A percentile compares a stretch with the other conserved stretches of the same genome.
Evolutionary conservation across 1,284 basidiomycete genomes (phyloP).

Genomic region (Pseudozyma hubeiensis): DNA sequence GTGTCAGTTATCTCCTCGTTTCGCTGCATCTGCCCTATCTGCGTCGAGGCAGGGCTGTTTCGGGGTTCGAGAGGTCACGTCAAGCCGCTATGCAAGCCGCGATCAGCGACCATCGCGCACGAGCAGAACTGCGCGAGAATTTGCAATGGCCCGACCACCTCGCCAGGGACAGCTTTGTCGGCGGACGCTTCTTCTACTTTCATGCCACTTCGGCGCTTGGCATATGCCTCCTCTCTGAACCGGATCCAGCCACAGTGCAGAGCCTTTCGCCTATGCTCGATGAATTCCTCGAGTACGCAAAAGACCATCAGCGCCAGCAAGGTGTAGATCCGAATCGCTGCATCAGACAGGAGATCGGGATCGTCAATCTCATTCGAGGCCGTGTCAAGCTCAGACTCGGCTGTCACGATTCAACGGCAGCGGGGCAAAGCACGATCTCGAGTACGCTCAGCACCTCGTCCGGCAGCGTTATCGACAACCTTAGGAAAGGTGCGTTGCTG

Average conservation of each 20-base stretch:
- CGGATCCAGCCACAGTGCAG: neutral
- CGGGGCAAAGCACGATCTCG: too few relatives aligned
- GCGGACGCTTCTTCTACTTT: conserved; percentile 32
- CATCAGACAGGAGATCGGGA: conserved; percentile 30
- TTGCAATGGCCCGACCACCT: conserved; percentile 21
- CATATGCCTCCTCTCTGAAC: conserved; percentile 24
- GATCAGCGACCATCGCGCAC: conserved; percentile 7
- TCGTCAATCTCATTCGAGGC: conserved; percentile 24
- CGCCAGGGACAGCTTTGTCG: conserved; percentile 22
- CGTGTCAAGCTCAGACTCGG: conserved; percentile 21
- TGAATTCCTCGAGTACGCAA: conserved; percentile 16
- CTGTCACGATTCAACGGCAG: neutral
- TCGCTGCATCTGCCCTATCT: conserved; percentile 23
- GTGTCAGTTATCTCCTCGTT: conserved; percentile 16
- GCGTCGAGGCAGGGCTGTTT: conserved; percentile 17
- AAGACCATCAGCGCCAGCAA: conserved; percentile 16
- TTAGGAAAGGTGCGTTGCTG: neutral
- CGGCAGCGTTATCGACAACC: too few relatives aligned
- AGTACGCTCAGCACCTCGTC: neutral
- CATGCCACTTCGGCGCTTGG: conserved; percentile 29
- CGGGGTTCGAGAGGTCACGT: conserved; percentile 17
- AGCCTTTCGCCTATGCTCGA: conserved; percentile 12
- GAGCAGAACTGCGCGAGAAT: neutral
- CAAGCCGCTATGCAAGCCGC: conserved; percentile 19
- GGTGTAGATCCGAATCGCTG: conserved; percentile 30